Evolutionary conservation across 2,329 filamentous ascomycete species (phyloP).

Genomic region (Ceratocystis lukuohia): DNA sequence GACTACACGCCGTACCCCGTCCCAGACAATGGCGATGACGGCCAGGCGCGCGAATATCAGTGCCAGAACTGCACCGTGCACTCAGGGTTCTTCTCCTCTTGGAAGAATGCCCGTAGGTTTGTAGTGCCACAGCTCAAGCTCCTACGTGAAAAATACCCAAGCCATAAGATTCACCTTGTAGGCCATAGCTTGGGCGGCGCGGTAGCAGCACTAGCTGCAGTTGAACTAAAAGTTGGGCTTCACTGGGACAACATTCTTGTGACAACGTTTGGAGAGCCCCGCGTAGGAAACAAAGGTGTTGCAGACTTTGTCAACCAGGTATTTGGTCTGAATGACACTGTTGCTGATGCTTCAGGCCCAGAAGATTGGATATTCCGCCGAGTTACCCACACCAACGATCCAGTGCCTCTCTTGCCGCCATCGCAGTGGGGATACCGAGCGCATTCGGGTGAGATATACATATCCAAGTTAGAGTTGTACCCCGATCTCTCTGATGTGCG

Average conservation of each 20-base stretch:
- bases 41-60: constrained; percentile 29
- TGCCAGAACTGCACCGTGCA: constrained; percentile 89
- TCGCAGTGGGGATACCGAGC: constrained; percentile 76
- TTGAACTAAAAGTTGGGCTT: constrained; percentile 61
- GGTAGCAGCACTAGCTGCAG: constrained; percentile 70
- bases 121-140: constrained; percentile 55
- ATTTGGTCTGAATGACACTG: constrained; percentile 32
- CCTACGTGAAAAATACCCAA: constrained; percentile 47
- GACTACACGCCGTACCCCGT: constrained; percentile 78
- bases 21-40: constrained; percentile 30
- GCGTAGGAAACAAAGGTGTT: constrained; percentile 45
- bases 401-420: constrained; percentile 75
- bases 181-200: constrained; percentile 90
- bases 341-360: constrained; percentile 22
- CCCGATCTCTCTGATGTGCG: constrained; percentile 56
- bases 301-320: constrained; percentile 41
- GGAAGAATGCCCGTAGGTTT: constrained; percentile 57
- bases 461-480: constrained; percentile 56
- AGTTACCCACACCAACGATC: constrained; percentile 76
- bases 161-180: constrained; percentile 63
- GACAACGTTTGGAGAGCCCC: constrained; percentile 88
- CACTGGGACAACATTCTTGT: constrained; percentile 62
- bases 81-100: constrained; percentile 74
- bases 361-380: constrained; percentile 48
- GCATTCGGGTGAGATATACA: constrained; percentile 81